These are phyloP conservation scores for Beauveria australis DNA, from an alignment of 2,329 filamentous ascomycete genomes.

Conservation along the genomic window DNA sequence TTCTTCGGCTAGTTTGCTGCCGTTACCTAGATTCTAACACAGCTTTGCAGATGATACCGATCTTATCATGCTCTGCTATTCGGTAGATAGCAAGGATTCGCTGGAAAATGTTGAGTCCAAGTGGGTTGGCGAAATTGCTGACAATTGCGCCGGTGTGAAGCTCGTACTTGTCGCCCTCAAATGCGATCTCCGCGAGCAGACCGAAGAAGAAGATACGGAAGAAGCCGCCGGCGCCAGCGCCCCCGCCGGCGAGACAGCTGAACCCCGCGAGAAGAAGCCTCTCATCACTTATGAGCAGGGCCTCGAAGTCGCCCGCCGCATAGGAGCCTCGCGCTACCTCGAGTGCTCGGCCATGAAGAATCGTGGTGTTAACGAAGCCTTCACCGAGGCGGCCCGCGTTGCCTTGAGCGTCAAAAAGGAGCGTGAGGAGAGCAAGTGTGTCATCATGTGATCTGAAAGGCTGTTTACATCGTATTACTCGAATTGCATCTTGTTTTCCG, in stretches of 20 bases:
- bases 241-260: slow-evolving; percentile 18
- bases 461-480: background rate
- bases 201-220: slow-evolving; percentile 60
- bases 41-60: slow-evolving; percentile 68
- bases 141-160: slow-evolving; percentile 94
- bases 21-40: background rate
- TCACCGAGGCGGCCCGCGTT: slow-evolving; percentile 93
- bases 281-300: slow-evolving; percentile 89
- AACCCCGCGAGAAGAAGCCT: slow-evolving; percentile 52
- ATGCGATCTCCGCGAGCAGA: slow-evolving; percentile 82
- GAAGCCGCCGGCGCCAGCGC: slow-evolving; percentile 41
- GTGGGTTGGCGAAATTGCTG: slow-evolving; percentile 95
- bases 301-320: slow-evolving; percentile 80
- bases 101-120: slow-evolving; percentile 98
- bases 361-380: slow-evolving; percentile 94
- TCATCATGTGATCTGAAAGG: slow-evolving; percentile 42
- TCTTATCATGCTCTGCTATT: slow-evolving; percentile 98
- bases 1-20: background rate
- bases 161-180: slow-evolving; percentile 93
- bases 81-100: slow-evolving; percentile 90
- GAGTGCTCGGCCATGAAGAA: slow-evolving; percentile 99
- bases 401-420: slow-evolving; percentile 67
- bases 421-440: slow-evolving; percentile 53
- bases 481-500: background rate
- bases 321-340: slow-evolving; percentile 87